Percentiles rank a stretch among this genome's conserved stretches.
phyloP scores from a whole-genome alignment of 805 yeast genomes.

The Komagataella pastoris region DNA sequence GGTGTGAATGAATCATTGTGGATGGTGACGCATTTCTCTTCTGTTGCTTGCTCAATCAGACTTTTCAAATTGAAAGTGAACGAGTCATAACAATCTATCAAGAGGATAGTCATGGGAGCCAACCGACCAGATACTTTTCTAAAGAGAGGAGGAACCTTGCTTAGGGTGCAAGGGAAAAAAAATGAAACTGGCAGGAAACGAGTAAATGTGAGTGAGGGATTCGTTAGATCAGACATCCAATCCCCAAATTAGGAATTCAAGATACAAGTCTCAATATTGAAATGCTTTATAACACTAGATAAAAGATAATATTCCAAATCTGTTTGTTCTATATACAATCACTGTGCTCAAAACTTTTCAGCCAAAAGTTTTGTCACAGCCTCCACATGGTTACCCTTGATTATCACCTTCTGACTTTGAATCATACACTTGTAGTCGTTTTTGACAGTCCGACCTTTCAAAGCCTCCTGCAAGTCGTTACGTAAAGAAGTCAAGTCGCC shows the following conservation, averaged over 20 bases:
- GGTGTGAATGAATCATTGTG: constrained; percentile 44
- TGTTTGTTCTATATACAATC: not conserved
- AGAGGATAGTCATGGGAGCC: constrained; percentile 37
- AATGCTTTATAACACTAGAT: not conserved
- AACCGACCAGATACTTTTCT: not conserved
- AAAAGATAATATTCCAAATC: too few relatives aligned
- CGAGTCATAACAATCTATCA: constrained; percentile 91
- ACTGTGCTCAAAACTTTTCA: constrained; percentile 12
- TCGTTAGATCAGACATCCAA: not conserved
- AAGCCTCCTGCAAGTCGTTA: constrained; percentile 41
- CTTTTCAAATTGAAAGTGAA: constrained; percentile 73
- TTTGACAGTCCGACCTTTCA: constrained; percentile 33
- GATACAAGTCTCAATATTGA: not conserved
- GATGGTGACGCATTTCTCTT: constrained; percentile 36
- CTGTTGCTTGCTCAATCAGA: constrained; percentile 41
- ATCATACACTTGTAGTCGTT: constrained; percentile 30
- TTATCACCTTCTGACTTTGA: constrained; percentile 38
- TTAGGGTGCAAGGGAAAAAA: not conserved
- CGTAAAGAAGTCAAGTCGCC: constrained; percentile 60
- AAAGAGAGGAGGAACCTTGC: not conserved
- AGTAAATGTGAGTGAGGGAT: not conserved
- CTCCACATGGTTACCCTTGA: constrained; percentile 31
- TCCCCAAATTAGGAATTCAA: not conserved
- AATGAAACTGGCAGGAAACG: not conserved
- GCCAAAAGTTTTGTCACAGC: constrained; percentile 21